phyloP scores from a whole-genome alignment of 352 stramenopile species.

The Peronospora tabacina region DNA sequence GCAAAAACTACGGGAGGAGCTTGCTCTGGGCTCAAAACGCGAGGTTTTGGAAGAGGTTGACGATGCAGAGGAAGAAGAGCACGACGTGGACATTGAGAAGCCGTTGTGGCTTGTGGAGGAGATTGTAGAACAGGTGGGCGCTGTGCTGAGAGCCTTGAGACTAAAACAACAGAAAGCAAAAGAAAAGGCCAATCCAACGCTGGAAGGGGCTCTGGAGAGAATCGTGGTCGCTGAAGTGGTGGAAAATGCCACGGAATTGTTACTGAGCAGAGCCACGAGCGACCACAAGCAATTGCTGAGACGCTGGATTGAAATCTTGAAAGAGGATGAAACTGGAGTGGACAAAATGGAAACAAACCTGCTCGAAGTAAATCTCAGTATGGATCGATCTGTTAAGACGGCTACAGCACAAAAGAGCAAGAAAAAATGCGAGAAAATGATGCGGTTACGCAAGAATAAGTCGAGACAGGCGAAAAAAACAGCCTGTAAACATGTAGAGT shows the following conservation, averaged over 20 bases:
- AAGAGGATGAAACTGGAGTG: constrained; percentile 13
- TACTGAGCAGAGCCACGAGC: constrained; percentile 39
- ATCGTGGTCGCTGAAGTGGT: constrained; percentile 48
- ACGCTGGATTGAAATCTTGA: constrained; percentile 39
- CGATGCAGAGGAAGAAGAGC: constrained; percentile 11
- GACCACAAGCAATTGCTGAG: constrained; percentile 32
- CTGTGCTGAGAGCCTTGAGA: constrained; percentile 28
- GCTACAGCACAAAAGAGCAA: constrained; percentile 17
- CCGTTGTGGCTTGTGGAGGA: constrained; percentile 22
- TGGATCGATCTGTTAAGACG: constrained; percentile 2
- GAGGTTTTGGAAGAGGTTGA: constrained; percentile 9
- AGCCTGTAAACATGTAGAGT: constrained; percentile 38
- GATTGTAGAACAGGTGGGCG: constrained; percentile 31
- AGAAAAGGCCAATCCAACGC: constrained; percentile 17
- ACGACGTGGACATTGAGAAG: constrained; percentile 10
- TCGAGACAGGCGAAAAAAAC: constrained; percentile 19
- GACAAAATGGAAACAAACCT: constrained; percentile 16
- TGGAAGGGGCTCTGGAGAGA: constrained; percentile 27
- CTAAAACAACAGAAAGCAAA: constrained; percentile 16
- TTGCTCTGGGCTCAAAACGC: constrained; percentile 23
- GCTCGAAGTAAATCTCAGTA: constrained; percentile 2
- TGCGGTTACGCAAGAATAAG: constrained; percentile 27
- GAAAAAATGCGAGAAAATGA: constrained; percentile 27
- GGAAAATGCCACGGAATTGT: constrained; percentile 57
- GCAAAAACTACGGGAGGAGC: constrained; percentile 38